A percentile compares a stretch with the other conserved stretches of the same genome.
These are phyloP conservation scores for Calycina marina DNA, from an alignment of 2,329 filamentous ascomycete genomes.

Conservation along the genomic window DNA sequence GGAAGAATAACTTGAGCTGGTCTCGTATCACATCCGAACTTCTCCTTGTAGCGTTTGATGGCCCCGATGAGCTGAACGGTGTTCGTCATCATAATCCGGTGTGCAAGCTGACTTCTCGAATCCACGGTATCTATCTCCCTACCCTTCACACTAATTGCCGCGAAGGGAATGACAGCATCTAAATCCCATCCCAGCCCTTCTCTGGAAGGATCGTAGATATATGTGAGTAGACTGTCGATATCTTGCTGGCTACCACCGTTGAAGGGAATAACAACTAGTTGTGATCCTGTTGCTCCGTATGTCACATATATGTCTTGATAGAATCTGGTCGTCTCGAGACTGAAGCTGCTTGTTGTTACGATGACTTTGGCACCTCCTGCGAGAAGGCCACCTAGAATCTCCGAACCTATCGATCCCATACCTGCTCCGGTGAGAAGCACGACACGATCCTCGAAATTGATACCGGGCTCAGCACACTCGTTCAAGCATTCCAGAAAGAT, in stretches of 20 bases:
- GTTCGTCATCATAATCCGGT: conserved; percentile 97
- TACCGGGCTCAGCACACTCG: background rate
- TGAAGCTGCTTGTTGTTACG: conserved; percentile 68
- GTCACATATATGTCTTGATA: conserved; percentile 95
- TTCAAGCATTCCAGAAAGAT: background rate
- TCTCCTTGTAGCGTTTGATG: conserved; percentile 77
- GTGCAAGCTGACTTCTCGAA: conserved; percentile 88
- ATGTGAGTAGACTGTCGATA: conserved; percentile 77
- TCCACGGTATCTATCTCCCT: conserved; percentile 90
- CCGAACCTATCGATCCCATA: conserved; percentile 23
- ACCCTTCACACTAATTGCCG: conserved; percentile 89
- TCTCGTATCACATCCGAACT: conserved; percentile 75
- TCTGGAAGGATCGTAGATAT: conserved; percentile 60
- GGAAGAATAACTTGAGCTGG: conserved; percentile 38
- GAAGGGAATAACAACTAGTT: conserved; percentile 92
- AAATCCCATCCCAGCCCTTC: conserved; percentile 84
- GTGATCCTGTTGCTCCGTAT: conserved; percentile 78
- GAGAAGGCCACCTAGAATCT: conserved; percentile 50
- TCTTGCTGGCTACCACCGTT: conserved; percentile 97
- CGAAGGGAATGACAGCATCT: conserved; percentile 87
- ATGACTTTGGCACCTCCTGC: conserved; percentile 89
- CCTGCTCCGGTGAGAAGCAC: conserved; percentile 26
- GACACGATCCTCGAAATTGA: conserved; percentile 1
- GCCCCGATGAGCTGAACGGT: conserved; percentile 73
- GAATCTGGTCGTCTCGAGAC: conserved; percentile 44